These are phyloP conservation scores for Boletus rubroflammeus DNA, from an alignment of 768 basidiomycete species.

Conservation along the genomic window DNA sequence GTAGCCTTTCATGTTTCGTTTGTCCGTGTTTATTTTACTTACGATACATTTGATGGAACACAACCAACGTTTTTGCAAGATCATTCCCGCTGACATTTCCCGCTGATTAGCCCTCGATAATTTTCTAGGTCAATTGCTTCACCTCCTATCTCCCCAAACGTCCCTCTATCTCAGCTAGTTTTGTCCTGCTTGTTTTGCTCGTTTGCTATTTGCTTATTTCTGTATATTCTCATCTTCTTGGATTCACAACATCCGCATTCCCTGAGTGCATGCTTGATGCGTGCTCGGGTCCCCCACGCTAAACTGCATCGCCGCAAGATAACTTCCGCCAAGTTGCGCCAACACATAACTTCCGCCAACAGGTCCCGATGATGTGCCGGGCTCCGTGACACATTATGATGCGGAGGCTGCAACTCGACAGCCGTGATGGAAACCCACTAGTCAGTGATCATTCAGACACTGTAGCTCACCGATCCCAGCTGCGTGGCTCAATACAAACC, in stretches of 20 bases:
- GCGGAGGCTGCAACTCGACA: neutral
- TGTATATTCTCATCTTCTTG: slow-evolving; percentile 14
- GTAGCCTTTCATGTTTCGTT: slow-evolving; percentile 17
- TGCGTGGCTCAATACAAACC: slow-evolving; percentile 1
- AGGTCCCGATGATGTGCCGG: neutral
- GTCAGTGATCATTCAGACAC: slow-evolving; percentile 1
- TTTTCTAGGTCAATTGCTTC: slow-evolving; percentile 7
- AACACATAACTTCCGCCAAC: slow-evolving; percentile 13
- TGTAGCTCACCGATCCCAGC: neutral
- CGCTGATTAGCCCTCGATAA: slow-evolving; percentile 3
- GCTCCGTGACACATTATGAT: neutral
- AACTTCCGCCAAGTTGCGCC: slow-evolving; percentile 15
- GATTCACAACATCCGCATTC: slow-evolving; percentile 10
- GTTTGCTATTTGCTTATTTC: slow-evolving; percentile 14
- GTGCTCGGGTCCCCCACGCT: slow-evolving; percentile 13
- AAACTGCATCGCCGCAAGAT: slow-evolving; percentile 10
- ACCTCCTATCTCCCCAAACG: slow-evolving; percentile 4
- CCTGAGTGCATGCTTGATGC: slow-evolving; percentile 21
- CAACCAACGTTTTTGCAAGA: slow-evolving; percentile 13
- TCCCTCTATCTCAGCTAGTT: slow-evolving; percentile 16
- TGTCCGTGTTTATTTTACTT: slow-evolving; percentile 15
- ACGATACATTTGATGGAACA: slow-evolving; percentile 11
- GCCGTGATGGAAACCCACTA: neutral
- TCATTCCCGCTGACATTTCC: slow-evolving; percentile 9
- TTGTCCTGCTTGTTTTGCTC: slow-evolving; percentile 19